Evolutionary conservation across 176 grass and related monocot genomes (phyloP).

Genomic region (Juncus inflexus): DNA sequence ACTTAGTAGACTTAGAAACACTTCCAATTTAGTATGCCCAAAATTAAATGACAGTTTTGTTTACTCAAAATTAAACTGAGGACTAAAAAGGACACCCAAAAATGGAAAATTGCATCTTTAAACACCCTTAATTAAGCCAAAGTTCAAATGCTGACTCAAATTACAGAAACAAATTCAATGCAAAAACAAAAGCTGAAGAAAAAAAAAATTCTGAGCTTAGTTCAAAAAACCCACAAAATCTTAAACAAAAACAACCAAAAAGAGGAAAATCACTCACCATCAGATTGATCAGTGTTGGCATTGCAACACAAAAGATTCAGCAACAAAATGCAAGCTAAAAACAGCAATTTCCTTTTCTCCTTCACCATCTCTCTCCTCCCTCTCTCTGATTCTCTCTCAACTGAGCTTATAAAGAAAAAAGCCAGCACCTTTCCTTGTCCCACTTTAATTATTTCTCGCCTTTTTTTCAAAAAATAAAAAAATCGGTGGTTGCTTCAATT

Average conservation of each 20-base stretch:
- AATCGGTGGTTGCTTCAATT: constrained; percentile 1
- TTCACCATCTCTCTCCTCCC: constrained; percentile 11
- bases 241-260: constrained; percentile 2
- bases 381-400: constrained; percentile 3
- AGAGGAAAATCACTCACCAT: constrained; percentile 33
- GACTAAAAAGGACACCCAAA: constrained; percentile 13
- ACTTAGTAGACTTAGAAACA: background rate
- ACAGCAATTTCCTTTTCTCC: constrained; percentile 12
- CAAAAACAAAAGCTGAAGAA: constrained; percentile 1
- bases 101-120: background rate
- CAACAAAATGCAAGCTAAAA: constrained; percentile 35
- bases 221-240: constrained; percentile 14
- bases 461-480: background rate
- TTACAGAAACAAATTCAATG: background rate
- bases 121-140: constrained; percentile 12
- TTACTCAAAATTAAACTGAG: constrained; percentile 23
- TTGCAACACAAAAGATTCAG: constrained; percentile 24
- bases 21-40: background rate
- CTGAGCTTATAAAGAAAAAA: constrained; percentile 11
- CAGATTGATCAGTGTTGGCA: constrained; percentile 38
- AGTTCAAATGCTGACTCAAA: constrained; percentile 12
- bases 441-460: constrained; percentile 6
- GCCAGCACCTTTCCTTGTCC: constrained; percentile 9
- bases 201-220: background rate
- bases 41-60: constrained; percentile 7